phyloP scores from a whole-genome alignment of 2,329 filamentous ascomycete genomes.

The Apiospora phragmitis region DNA sequence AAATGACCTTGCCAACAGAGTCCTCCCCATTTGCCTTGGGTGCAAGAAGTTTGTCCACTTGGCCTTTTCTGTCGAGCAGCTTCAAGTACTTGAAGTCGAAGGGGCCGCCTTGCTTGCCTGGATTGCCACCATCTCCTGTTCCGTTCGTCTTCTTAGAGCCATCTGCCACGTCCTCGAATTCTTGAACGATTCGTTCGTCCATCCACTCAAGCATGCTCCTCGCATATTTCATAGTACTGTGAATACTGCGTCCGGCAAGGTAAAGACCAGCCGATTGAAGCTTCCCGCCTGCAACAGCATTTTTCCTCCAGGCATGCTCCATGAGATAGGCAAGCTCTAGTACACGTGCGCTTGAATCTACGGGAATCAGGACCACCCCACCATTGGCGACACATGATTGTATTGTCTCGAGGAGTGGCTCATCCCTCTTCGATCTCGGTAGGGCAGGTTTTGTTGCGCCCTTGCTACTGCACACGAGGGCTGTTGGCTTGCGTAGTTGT shows the following conservation, averaged over 20 bases:
- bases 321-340: constrained; percentile 89
- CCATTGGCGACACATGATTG: constrained; percentile 75
- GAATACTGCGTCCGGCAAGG: constrained; percentile 81
- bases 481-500: constrained; percentile 88
- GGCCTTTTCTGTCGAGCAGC: constrained; percentile 77
- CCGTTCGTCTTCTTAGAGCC: constrained; percentile 45
- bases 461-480: constrained; percentile 86
- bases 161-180: constrained; percentile 76
- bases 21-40: constrained; percentile 42
- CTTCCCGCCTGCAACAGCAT: constrained; percentile 52
- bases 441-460: constrained; percentile 73
- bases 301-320: constrained; percentile 85
- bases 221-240: constrained; percentile 86
- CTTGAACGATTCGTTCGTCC: constrained; percentile 91
- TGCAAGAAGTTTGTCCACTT: constrained; percentile 70
- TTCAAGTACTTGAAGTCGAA: constrained; percentile 90
- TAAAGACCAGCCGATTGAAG: constrained; percentile 66
- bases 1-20: constrained; percentile 68
- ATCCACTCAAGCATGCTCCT: constrained; percentile 99
- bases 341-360: constrained; percentile 92
- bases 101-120: constrained; percentile 62
- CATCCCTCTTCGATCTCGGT: constrained; percentile 78
- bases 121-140: constrained; percentile 47
- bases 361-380: constrained; percentile 89
- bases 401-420: constrained; percentile 80